Evolutionary conservation across 2,329 filamentous ascomycete genomes (phyloP).

Genomic region (Fusarium sp.): DNA sequence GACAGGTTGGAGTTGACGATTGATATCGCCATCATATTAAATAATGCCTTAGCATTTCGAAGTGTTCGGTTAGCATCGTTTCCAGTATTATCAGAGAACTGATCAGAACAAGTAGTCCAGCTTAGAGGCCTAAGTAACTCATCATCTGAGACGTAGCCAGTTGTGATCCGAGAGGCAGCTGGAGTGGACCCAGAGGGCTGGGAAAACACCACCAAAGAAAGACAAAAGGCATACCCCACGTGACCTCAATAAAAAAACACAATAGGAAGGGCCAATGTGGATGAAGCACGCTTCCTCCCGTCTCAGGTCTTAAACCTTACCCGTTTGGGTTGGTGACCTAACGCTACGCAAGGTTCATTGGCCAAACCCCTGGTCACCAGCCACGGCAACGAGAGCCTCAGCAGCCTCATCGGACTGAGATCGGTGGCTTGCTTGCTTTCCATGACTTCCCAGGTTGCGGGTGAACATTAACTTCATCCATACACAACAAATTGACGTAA

Average conservation of each 20-base stretch:
- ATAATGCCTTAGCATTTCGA: not conserved
- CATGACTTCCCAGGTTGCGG: constrained; percentile 14
- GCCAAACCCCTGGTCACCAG: constrained; percentile 27
- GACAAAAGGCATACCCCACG: not conserved
- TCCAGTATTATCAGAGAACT: not conserved
- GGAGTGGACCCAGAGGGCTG: not conserved
- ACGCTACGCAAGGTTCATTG: constrained; percentile 13
- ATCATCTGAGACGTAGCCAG: not conserved
- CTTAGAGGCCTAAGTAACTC: not conserved
- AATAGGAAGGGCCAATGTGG: not conserved
- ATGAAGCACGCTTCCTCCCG: constrained; percentile 32
- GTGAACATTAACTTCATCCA: constrained; percentile 28
- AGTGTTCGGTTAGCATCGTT: not conserved
- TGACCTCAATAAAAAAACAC: constrained; percentile 1
- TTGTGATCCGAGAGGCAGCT: not conserved
- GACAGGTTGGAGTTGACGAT: constrained; percentile 26
- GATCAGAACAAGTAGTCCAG: not conserved
- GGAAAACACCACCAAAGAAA: not conserved
- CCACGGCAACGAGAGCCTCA: constrained; percentile 42
- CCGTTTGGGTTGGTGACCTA: not conserved
- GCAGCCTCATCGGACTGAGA: constrained; percentile 37
- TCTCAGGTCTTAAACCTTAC: constrained; percentile 12
- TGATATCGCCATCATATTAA: not conserved
- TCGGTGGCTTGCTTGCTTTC: constrained; percentile 32
- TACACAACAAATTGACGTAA: constrained; percentile 22